Evolutionary conservation across 2,329 filamentous ascomycete genomes (phyloP).

Genomic region (Penicillium sp.): DNA sequence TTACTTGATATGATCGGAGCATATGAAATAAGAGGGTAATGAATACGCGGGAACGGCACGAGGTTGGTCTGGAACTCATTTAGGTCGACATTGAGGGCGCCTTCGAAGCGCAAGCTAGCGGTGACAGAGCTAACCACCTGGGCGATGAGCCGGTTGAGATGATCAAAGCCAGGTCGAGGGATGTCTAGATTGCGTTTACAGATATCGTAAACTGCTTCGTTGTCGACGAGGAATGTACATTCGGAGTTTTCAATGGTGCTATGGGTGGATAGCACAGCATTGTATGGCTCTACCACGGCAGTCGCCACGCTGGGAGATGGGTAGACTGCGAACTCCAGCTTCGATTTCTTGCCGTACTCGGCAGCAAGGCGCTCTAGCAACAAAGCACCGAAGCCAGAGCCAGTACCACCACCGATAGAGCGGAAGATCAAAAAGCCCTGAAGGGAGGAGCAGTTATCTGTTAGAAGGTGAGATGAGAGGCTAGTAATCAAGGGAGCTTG

Average conservation of each 20-base stretch:
- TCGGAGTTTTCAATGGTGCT: slow-evolving; percentile 69
- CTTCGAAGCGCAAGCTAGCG: slow-evolving; percentile 65
- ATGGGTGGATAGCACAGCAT: slow-evolving; percentile 57
- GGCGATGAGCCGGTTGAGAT: slow-evolving; percentile 66
- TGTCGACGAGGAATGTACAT: slow-evolving; percentile 69
- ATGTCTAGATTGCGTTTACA: slow-evolving; percentile 66
- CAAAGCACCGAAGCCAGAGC: slow-evolving; percentile 66
- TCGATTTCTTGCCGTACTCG: slow-evolving; percentile 69
- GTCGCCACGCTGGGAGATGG: slow-evolving; percentile 65
- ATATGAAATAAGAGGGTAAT: slow-evolving; percentile 67
- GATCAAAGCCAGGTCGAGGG: slow-evolving; percentile 64
- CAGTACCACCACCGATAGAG: slow-evolving; percentile 68
- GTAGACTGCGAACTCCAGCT: slow-evolving; percentile 68
- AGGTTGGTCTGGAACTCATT: slow-evolving; percentile 71
- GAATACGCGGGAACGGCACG: slow-evolving; percentile 67
- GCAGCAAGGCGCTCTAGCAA: slow-evolving; percentile 64
- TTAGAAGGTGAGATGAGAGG: slow-evolving; percentile 19
- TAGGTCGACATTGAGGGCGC: slow-evolving; percentile 67
- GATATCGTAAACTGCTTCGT: slow-evolving; percentile 69
- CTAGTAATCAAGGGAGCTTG: background rate
- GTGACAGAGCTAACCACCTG: slow-evolving; percentile 70
- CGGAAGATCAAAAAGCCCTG: slow-evolving; percentile 70
- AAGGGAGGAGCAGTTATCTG: slow-evolving; percentile 66
- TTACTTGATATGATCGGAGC: slow-evolving; percentile 65
- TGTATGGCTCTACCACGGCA: slow-evolving; percentile 70